Percentiles rank a stretch among this genome's conserved stretches.
Evolutionary conservation across 805 yeast genomes (phyloP).

Genomic region (Yueomyces sinensis): DNA sequence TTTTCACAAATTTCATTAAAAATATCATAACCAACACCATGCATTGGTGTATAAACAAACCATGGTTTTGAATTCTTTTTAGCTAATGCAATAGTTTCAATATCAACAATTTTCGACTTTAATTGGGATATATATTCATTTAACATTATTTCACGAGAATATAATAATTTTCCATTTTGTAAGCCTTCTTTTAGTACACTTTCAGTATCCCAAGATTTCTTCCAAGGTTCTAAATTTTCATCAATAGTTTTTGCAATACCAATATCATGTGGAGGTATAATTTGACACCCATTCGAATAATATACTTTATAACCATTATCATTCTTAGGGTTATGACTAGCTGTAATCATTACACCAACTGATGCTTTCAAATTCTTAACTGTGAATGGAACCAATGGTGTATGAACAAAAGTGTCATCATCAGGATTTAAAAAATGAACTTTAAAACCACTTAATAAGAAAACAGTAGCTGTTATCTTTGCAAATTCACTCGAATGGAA

Average conservation of each 20-base stretch:
- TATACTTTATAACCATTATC: constrained; percentile 95
- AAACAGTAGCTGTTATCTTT: constrained; percentile 61
- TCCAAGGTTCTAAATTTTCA: constrained; percentile 48
- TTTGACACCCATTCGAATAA: constrained; percentile 89
- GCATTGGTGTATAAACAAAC: constrained; percentile 87
- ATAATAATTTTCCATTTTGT: constrained; percentile 19
- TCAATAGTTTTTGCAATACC: constrained; percentile 56
- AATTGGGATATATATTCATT: constrained; percentile 29
- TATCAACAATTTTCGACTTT: constrained; percentile 20
- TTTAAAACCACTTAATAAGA: constrained; percentile 50
- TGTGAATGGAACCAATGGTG: constrained; percentile 88
- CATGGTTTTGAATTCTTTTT: constrained; percentile 14
- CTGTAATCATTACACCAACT: constrained; percentile 88
- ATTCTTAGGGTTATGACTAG: constrained; percentile 72
- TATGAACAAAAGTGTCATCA: constrained; percentile 38
- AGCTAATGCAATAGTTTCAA: neutral
- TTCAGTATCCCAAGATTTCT: constrained; percentile 34
- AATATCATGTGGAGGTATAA: constrained; percentile 80
- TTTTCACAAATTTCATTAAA: constrained; percentile 26
- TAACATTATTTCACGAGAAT: constrained; percentile 31
- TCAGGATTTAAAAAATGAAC: constrained; percentile 40
- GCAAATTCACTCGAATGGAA: constrained; percentile 73
- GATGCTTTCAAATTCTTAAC: constrained; percentile 50
- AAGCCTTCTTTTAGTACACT: constrained; percentile 24
- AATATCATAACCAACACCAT: constrained; percentile 77